Conservation (phyloP, 805 yeast genomes). For the Ogataea zsoltii region DNA sequence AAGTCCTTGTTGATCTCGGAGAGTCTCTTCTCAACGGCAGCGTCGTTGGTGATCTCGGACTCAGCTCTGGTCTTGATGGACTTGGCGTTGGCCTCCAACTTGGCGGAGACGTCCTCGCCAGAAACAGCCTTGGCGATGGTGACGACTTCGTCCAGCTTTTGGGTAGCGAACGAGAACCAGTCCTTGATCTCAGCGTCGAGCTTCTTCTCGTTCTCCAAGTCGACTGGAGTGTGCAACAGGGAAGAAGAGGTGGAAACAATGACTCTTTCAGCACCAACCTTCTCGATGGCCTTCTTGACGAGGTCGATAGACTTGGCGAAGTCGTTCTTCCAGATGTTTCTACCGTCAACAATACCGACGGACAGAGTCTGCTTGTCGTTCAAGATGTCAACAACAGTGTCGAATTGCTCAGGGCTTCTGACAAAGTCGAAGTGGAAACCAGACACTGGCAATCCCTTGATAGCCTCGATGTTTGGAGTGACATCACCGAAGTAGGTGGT, state of each 20-base stretch:
- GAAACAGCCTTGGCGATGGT: slow-evolving; percentile 83
- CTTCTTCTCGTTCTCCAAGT: slow-evolving; percentile 88
- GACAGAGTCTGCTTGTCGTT: slow-evolving; percentile 76
- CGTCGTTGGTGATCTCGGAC: slow-evolving; percentile 88
- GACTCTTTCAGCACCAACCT: slow-evolving; percentile 84
- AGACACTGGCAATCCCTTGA: slow-evolving; percentile 87
- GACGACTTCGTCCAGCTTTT: slow-evolving; percentile 91
- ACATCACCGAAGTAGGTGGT: slow-evolving; percentile 98
- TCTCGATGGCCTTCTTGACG: slow-evolving; percentile 79
- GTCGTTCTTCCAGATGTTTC: slow-evolving; percentile 99
- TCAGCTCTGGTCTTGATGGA: slow-evolving; percentile 82
- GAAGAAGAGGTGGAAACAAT: slow-evolving; percentile 97
- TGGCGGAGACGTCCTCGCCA: slow-evolving; percentile 76
- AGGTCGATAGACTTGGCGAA: slow-evolving; percentile 80
- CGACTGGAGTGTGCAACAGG: slow-evolving; percentile 97
- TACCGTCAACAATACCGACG: slow-evolving; percentile 97
- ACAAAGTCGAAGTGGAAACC: slow-evolving; percentile 97
- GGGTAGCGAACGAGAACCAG: slow-evolving; percentile 98
- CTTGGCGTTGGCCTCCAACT: slow-evolving; percentile 81
- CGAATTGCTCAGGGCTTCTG: slow-evolving; percentile 95
- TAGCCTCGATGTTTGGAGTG: slow-evolving; percentile 90
- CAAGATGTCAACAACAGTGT: slow-evolving; percentile 70
- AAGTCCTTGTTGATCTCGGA: slow-evolving; percentile 71
- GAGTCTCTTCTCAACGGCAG: slow-evolving; percentile 86
- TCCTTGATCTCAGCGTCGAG: slow-evolving; percentile 88